A percentile compares a stretch with the other conserved stretches of the same genome.
These are phyloP conservation scores for Venustampulla echinocandica DNA, from an alignment of 495 filamentous ascomycete genomes.

Conservation along the genomic window DNA sequence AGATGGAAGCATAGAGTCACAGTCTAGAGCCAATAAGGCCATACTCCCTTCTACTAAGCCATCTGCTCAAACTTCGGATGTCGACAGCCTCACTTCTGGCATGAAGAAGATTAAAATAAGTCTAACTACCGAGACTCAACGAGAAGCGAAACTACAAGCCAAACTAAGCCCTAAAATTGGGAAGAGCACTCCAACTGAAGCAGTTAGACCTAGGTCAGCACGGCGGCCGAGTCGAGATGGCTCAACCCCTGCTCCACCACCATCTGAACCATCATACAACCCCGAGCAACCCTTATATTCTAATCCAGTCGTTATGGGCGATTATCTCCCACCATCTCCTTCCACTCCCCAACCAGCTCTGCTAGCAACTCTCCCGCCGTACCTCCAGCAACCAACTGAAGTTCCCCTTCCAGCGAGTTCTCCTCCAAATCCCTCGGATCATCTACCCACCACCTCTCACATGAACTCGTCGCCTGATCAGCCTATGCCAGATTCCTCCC, in stretches of 20 bases:
- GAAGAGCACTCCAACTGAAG: slow-evolving; percentile 22
- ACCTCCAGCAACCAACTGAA: slow-evolving; percentile 9
- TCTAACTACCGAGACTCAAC: slow-evolving; percentile 60
- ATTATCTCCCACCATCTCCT: not conserved
- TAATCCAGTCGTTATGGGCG: too few relatives aligned
- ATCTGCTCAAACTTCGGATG: slow-evolving; percentile 27
- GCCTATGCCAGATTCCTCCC: too few relatives aligned
- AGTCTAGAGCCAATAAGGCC: not conserved
- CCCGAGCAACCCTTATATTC: not conserved
- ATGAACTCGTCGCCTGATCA: not conserved
- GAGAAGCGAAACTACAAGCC: slow-evolving; percentile 48
- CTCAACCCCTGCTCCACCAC: not conserved
- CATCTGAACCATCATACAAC: not conserved
- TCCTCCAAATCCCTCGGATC: slow-evolving; percentile 8
- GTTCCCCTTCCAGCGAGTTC: slow-evolving; percentile 20
- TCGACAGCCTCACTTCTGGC: slow-evolving; percentile 57
- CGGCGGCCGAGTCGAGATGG: not conserved
- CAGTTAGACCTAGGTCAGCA: slow-evolving; percentile 9
- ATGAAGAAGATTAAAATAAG: slow-evolving; percentile 72
- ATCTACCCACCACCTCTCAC: not conserved
- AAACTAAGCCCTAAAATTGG: not conserved
- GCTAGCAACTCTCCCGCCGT: slow-evolving; percentile 2
- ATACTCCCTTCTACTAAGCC: slow-evolving; percentile 5
- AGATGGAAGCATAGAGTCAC: not conserved
- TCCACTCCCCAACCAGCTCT: not conserved